Base-by-base conservation (phyloP, 2,329 filamentous ascomycete genomes). In the Penicillium sp. region DNA sequence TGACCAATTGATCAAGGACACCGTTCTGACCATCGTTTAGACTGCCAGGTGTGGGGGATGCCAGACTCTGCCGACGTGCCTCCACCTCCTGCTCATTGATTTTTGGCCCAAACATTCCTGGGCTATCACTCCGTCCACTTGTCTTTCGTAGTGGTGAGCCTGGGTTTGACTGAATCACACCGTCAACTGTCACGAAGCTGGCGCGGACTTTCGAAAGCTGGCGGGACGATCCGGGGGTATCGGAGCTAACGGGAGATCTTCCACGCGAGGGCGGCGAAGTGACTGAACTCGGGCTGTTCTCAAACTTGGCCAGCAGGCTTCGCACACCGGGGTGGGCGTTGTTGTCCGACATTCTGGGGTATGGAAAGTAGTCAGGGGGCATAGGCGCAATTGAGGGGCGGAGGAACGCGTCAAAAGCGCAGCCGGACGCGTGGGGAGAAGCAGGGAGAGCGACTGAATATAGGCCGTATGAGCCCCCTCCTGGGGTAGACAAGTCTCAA, bases 231-330 rank as follows among this genome's bases (percentile, higher is more conserved):
- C 66, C 74, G 59, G 73, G 73, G 63, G 72, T 72, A 63, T 75
- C 74, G 35, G 76, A 76, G 26, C 69, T 71, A 55, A 81, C 85
- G 53, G 88, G 88, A 56, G 87, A 89, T 73, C 89, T 82, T 59
- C 89, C 89, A 78, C 89, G 82, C 62, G 89, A 87, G 16, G 86
- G 85, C 63, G 86, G 83, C 66, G 84, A 87, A 56, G 80, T 79
- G 64, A 86, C 67, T 46, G 63, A 85, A 60, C 80, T 79, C 64
- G 85, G 84, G 72, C 82, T 84, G 75, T 86, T 90, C 80, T 93
- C 90, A 73, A 92, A 92, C 83, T 90, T 91, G 70, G 90, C 90
- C 67, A 88, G 83, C 64, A 93, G 84, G 77, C 90, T 90, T 77
- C 82, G 87, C 69, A 90, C 88, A 69, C 84, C 86, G 24, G 69